phyloP scores from a whole-genome alignment of 83 land plant genomes.

The Diphasiastrum complanatum region DNA sequence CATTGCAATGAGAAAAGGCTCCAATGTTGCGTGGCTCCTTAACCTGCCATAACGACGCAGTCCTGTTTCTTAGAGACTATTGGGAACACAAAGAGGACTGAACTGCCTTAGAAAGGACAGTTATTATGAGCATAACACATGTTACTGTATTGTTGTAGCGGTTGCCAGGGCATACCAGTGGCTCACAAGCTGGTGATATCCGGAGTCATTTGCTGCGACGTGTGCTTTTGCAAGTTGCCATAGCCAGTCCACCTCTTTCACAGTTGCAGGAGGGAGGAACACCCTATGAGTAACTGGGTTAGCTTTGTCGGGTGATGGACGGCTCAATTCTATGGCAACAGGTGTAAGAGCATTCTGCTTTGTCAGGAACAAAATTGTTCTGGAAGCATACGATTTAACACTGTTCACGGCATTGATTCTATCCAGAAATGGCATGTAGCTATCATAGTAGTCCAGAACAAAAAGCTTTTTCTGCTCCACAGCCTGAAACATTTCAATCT shows the following conservation, averaged over 20 bases:
- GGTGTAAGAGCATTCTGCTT: conserved; percentile 59
- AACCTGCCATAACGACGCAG: too few relatives aligned
- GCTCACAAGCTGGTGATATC: conserved; percentile 71
- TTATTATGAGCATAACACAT: too few relatives aligned
- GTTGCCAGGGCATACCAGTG: conserved; percentile 85
- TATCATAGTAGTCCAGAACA: conserved; percentile 63
- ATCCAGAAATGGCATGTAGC: conserved; percentile 47
- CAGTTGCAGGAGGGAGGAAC: conserved; percentile 32
- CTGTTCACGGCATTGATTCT: conserved; percentile 48
- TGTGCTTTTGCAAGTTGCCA: conserved; percentile 83
- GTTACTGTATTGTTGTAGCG: too few relatives aligned
- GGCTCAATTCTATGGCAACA: conserved; percentile 72
- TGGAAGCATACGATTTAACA: conserved; percentile 56
- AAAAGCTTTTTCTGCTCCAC: conserved; percentile 40
- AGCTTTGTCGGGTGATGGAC: conserved; percentile 45
- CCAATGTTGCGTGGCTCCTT: too few relatives aligned
- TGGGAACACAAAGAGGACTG: too few relatives aligned
- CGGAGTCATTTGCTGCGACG: conserved; percentile 69
- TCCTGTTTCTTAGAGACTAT: too few relatives aligned
- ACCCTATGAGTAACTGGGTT: conserved; percentile 24
- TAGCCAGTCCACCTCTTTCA: conserved; percentile 22
- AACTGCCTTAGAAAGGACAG: too few relatives aligned
- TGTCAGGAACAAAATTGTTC: conserved; percentile 60
- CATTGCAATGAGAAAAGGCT: too few relatives aligned
- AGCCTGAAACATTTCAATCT: conserved; percentile 39